Evolutionary conservation across 2,329 filamentous ascomycete genomes (phyloP).

Genomic region (Colletotrichum sp.): DNA sequence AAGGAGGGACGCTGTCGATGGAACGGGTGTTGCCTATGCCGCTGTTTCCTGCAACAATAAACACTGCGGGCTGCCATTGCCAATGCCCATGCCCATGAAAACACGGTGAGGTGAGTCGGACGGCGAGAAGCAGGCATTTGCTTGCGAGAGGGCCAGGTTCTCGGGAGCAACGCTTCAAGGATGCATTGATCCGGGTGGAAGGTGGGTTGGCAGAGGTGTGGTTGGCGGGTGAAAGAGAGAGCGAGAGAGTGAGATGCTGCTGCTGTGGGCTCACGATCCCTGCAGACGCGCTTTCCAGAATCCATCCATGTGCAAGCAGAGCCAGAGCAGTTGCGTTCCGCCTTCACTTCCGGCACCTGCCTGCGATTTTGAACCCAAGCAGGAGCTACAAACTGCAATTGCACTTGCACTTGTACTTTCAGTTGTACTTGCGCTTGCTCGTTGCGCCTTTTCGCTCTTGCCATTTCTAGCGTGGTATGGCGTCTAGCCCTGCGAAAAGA

Average conservation of each 20-base stretch:
- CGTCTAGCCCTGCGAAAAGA: neutral
- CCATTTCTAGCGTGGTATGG: neutral
- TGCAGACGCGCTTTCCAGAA: neutral
- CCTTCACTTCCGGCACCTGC: neutral
- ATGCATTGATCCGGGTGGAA: neutral
- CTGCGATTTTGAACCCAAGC: neutral
- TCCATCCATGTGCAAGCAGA: neutral
- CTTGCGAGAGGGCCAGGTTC: neutral
- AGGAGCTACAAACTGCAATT: neutral
- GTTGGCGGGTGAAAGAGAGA: neutral
- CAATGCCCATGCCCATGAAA: neutral
- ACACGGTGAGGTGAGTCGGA: neutral
- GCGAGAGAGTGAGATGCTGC: neutral
- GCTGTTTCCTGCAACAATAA: constrained; percentile 6
- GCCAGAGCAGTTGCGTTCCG: neutral
- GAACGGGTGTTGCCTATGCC: neutral
- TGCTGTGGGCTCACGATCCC: neutral
- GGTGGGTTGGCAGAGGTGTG: neutral
- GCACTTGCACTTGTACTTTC: neutral
- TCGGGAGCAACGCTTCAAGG: neutral
- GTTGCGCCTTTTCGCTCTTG: neutral
- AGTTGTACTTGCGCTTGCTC: neutral
- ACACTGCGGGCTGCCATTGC: neutral
- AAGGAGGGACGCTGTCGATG: constrained; percentile 7
- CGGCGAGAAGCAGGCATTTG: constrained; percentile 1